Base-by-base conservation (phyloP, 805 yeast species). In the Sporopachydermia quercuum region DNA sequence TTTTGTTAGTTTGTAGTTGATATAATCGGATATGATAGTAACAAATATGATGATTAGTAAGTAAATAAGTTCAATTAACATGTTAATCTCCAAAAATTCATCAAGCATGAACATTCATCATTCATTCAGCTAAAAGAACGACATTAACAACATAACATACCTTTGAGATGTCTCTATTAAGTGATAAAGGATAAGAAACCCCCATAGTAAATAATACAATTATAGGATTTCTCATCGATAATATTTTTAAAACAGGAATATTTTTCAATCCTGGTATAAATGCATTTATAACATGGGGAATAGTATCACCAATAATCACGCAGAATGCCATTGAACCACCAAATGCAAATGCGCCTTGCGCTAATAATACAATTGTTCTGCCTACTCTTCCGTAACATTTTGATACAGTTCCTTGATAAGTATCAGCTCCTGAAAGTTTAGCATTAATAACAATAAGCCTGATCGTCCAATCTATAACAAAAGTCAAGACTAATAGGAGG, bases 251-350 rank as follows among this genome's bases (percentile, higher is more conserved):
- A n/a, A 68, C 55, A 1, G 58, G 50, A 14, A 56, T 47, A 15
- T 47, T 38, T 4, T 45, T 44, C 27, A 60, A 54, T 3, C 53
- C 44, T 0, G 81, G 78, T 43, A 84, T 68, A 23, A 84, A 54
- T 3, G 85, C 72, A 41, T 74, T 62, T 37, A 89, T 55, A 3
- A 87, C 95, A 55, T 85, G 95, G 0, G 97, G 96, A 27, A 89
- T 76, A 0, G 96, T 82, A 52, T 87, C 97, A 15, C 97, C 97
- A 19, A 87, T 85, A 47, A 87, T 89, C 39, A 87, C 87, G 44
- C 94, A 82, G 58, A 85, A 89, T 2, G 96, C 96, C 66, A 85
- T 76, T 44, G 85, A 75, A 0, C 97, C 97, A 17, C 97, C 96
- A 51, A 84, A 77, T 1, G 97, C 96, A 65, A 87, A 87, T 3